These are phyloP conservation scores for Botrytis hyacinthi DNA, from an alignment of 2,329 filamentous ascomycete genomes.

Conservation along the genomic window DNA sequence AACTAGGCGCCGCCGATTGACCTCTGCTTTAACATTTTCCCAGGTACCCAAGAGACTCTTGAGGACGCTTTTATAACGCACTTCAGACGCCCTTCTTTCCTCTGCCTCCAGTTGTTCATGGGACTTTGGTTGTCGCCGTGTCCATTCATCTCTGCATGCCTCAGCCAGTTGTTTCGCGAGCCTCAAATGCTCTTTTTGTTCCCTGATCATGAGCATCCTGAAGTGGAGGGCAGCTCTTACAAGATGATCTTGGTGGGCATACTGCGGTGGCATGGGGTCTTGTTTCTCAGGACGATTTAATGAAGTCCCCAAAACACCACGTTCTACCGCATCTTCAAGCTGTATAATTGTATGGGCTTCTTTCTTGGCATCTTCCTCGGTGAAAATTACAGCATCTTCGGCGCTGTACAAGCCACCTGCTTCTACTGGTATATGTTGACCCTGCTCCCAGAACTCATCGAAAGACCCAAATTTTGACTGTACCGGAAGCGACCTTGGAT, in stretches of 20 bases:
- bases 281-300: conserved; percentile 70
- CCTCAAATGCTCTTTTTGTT: conserved; percentile 74
- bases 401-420: conserved; percentile 54
- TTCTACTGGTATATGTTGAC: conserved; percentile 52
- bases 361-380: conserved; percentile 58
- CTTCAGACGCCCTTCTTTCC: conserved; percentile 63
- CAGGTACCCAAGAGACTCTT: conserved; percentile 56
- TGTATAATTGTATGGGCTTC: conserved; percentile 70
- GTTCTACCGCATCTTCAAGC: conserved; percentile 69
- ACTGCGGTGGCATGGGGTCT: conserved; percentile 74
- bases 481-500: conserved; percentile 55
- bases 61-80: conserved; percentile 70
- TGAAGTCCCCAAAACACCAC: conserved; percentile 69
- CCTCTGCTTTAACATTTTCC: conserved; percentile 62
- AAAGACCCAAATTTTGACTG: conserved; percentile 54
- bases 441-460: conserved; percentile 56
- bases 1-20: conserved; percentile 57
- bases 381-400: conserved; percentile 57
- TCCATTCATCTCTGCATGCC: conserved; percentile 74
- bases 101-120: conserved; percentile 81
- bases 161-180: conserved; percentile 77
- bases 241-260: conserved; percentile 84
- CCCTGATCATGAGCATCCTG: conserved; percentile 72
- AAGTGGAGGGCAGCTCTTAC: conserved; percentile 77
- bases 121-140: conserved; percentile 69